These are phyloP conservation scores for Cytospora piceicola DNA, from an alignment of 2,329 filamentous ascomycete genomes.

Conservation along the genomic window DNA sequence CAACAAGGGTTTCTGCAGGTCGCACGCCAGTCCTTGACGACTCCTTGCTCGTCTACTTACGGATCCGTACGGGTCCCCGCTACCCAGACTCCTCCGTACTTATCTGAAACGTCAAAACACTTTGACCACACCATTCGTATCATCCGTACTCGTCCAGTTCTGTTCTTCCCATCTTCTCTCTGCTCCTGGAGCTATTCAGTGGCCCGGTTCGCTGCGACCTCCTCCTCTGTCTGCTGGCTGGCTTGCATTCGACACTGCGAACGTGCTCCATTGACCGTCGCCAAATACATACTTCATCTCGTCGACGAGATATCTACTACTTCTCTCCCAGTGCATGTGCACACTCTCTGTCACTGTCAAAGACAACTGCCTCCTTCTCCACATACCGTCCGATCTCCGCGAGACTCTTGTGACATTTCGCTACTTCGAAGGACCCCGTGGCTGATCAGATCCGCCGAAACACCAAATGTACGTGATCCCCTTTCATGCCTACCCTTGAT, in stretches of 20 bases:
- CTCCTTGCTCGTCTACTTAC: constrained; percentile 34
- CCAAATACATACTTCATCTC: constrained; percentile 10
- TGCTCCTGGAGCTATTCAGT: constrained; percentile 14
- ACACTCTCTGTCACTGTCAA: background rate
- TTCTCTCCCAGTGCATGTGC: background rate
- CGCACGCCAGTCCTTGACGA: constrained; percentile 33
- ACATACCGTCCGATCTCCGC: constrained; percentile 28
- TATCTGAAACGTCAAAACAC: constrained; percentile 47
- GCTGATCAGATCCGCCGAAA: constrained; percentile 45
- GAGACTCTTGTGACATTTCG: constrained; percentile 25
- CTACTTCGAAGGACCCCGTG: constrained; percentile 36
- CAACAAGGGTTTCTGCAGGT: constrained; percentile 18
- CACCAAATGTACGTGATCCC: constrained; percentile 48
- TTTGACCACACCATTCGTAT: constrained; percentile 34
- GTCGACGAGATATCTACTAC: constrained; percentile 20
- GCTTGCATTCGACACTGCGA: background rate
- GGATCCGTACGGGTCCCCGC: background rate
- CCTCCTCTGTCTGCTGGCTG: background rate
- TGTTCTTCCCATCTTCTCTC: constrained; percentile 18
- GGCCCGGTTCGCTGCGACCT: constrained; percentile 16
- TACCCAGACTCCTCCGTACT: constrained; percentile 37
- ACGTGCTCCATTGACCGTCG: background rate
- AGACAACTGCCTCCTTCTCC: constrained; percentile 8
- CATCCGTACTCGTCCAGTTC: constrained; percentile 21
- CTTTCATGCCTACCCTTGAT: constrained; percentile 34